Conservation (phyloP, 2,329 filamentous ascomycete genomes). For the Ophiostoma sp. region DNA sequence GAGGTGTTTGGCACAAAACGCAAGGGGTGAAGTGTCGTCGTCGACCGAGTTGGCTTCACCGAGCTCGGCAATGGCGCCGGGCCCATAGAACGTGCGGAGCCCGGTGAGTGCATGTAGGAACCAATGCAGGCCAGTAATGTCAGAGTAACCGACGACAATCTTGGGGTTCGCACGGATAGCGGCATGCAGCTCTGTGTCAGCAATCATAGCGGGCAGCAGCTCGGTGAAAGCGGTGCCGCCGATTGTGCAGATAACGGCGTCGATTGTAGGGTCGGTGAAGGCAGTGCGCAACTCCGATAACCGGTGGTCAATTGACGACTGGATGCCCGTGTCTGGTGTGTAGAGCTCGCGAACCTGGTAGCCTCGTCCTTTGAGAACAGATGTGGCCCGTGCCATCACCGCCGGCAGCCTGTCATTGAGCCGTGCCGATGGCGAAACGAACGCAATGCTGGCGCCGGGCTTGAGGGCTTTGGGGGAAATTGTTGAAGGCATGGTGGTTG, state of each 20-base stretch:
- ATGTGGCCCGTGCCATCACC: not conserved
- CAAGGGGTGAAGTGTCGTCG: not conserved
- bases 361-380: not conserved
- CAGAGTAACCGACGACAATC: not conserved
- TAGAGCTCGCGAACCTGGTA: not conserved
- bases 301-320: not conserved
- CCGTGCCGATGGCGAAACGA: conserved; percentile 2
- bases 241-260: conserved; percentile 1
- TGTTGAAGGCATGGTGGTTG: not conserved
- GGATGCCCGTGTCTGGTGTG: not conserved
- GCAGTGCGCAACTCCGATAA: not conserved
- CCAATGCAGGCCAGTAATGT: conserved; percentile 4
- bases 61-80: not conserved
- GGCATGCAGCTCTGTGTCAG: not conserved
- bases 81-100: not conserved
- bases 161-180: not conserved
- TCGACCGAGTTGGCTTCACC: not conserved
- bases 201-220: not conserved
- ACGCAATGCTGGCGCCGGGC: conserved; percentile 6
- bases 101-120: not conserved
- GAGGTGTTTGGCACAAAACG: not conserved
- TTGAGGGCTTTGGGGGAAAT: not conserved
- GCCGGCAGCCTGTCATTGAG: not conserved
- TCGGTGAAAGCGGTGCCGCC: not conserved
- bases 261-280: not conserved